Evolutionary conservation across 768 basidiomycete species (phyloP).

Genomic region (Leccinum broughii): DNA sequence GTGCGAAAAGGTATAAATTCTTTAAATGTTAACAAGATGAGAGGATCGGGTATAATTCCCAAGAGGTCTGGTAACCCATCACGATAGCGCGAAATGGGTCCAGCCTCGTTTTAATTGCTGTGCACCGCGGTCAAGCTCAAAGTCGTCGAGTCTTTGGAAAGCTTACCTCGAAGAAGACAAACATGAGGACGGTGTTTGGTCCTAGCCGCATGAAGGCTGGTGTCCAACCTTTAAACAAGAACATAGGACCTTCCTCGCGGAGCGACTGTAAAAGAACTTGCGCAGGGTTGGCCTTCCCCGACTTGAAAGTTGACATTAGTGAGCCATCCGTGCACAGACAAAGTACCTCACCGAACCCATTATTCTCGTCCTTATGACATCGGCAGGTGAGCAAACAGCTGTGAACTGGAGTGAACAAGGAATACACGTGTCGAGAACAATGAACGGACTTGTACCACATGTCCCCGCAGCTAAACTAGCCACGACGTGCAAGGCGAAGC

Average conservation of each 20-base stretch:
- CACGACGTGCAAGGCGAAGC: constrained; percentile 62
- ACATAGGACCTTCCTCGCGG: constrained; percentile 70
- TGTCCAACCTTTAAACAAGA: constrained; percentile 89
- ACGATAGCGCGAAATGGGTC: constrained; percentile 26
- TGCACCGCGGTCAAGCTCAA: constrained; percentile 9
- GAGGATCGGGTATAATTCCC: constrained; percentile 2
- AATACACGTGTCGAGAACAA: constrained; percentile 5
- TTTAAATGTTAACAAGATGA: constrained; percentile 5
- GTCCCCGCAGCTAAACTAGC: constrained; percentile 72
- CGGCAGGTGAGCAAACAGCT: constrained; percentile 81
- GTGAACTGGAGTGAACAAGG: constrained; percentile 7
- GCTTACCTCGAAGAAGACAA: constrained; percentile 79
- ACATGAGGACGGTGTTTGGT: constrained; percentile 82
- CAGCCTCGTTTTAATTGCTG: constrained; percentile 76
- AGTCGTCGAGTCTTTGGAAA: background rate
- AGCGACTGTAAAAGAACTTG: constrained; percentile 60
- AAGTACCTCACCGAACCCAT: constrained; percentile 65
- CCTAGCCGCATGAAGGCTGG: constrained; percentile 84
- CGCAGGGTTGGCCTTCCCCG: constrained; percentile 47
- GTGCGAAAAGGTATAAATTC: background rate
- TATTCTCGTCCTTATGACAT: constrained; percentile 73
- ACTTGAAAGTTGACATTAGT: constrained; percentile 38
- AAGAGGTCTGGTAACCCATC: background rate
- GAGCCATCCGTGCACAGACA: background rate
- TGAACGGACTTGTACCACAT: constrained; percentile 76